Evolutionary conservation across 768 basidiomycete genomes (phyloP), one percentile per base, ranked within the genome.

Genomic region (Russula virescens): DNA sequence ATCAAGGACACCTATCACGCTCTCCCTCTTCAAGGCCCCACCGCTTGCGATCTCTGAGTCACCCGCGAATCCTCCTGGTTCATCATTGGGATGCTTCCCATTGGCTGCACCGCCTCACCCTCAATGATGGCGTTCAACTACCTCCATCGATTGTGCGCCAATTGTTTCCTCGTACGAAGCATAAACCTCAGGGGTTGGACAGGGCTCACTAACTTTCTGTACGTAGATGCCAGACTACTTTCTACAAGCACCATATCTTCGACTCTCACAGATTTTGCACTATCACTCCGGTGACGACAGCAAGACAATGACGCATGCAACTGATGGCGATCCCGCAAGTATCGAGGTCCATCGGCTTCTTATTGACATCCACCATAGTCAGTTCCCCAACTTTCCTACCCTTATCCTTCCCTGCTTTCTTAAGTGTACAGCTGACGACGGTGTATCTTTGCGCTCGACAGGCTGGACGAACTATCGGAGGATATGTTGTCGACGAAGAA

Each of bases 281-380:
- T 35, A 21, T n/a, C 43, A 8, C 19, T 50, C 18, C 43, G 2
- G 53, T 26, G 21, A 34, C 43, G 9, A 43, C 53, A 25, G 23
- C 26, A 43, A 11, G 34, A 18, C 42, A 38, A 64, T 60, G 53
- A 21, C 31, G 10, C 47, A 47, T 14, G 1, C 21, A 10, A 18
- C 49, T 23, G 26, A 31, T 3, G 58, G 9, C 14, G 4, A 23
- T n/a, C 23, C 52, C 13, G 11, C 42, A 21, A 64, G 52, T 46
- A 35, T 46, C 60, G 71, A 72, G 45, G 66, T 89, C 38, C 88
- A 81, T 74, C 89, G n/a, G n/a, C n/a, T n/a, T 89, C 77, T 85
- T 86, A 51, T 31, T 8, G 31, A 31, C 31, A 31, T 8, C 3
- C 31, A 31, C 31, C n/a, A n/a, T 31, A 8, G 31, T 8, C 31